Base-by-base conservation (phyloP, 805 yeast genomes). In the Metschnikowia aberdeeniae region DNA sequence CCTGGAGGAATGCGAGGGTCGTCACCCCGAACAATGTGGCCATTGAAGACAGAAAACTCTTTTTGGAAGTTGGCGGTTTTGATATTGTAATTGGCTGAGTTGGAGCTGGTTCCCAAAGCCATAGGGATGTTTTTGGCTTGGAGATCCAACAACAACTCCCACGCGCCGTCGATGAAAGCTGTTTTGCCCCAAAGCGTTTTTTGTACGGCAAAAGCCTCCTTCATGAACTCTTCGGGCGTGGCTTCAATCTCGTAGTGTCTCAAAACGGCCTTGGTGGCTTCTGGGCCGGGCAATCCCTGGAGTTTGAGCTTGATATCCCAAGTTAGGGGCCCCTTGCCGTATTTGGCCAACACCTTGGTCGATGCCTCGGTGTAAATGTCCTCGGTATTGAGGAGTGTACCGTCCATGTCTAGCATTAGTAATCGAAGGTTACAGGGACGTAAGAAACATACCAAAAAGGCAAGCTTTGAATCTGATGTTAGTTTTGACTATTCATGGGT, bases 271-370 rank as follows among this genome's bases (percentile, higher is more conserved):
- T 74, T 73, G 12, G 83, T 74, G 6, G 96, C 87, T 32, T 77
- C 84, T 1, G 81, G 76, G 0, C 96, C 97, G 1, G 98, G 97
- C 36, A 88, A 73, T 0, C 99, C 99, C 68, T 93, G 98, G 24
- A 93, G 67, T 52, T 84, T 76, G 50, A 89, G 73, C 65, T 93
- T 93, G 40, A 90, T 78, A 52, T 87, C 95, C 97, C 98, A 92
- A 0, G 93, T 84, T 52, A 86, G 74, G 2, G 86, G 84, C 0
- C 95, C 95, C 58, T 83, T 86, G 8, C 85, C 87, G 58, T 79
- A 84, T 44, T 73, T 69, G 11, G 80, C 78, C 22, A 93, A 72
- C 2, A 87, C 64, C 43, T 80, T 83, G 40, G 85, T 78, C 28
- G 87, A 71, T 3, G 87, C 86, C 45, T 80, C 80, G 1, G 99